Evolutionary conservation across 1,284 basidiomycete genomes (phyloP), one percentile per base, ranked within the genome.

Genomic region (Bjerkandera adusta): DNA sequence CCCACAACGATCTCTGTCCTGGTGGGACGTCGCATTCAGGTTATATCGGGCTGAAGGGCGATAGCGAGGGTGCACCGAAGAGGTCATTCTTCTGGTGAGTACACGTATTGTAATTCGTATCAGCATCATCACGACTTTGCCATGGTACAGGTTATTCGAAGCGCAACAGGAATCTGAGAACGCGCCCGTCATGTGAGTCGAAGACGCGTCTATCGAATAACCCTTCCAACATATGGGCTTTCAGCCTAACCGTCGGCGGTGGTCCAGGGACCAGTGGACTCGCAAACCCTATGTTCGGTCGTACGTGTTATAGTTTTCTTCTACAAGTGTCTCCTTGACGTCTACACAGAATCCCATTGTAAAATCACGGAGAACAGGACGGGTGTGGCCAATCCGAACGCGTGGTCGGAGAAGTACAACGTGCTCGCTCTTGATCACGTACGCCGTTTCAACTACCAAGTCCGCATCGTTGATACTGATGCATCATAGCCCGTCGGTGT

Each of bases 51-150:
- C 50, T 67, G 32, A 47, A 60, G 20, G 58, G 61, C 10, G 65
- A 68, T 48, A 56, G 24, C 15, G 47, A 59, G 7, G 49, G 40
- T 2, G 35, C 47, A 4, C 64, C 63, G 7, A 63, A 61, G 40
- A 49, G 62, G 18, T 66, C 65, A 4, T 68, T 67, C 51, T 68
- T 64, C 48, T 68, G 65, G 66, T 67, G 27, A 10, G 54, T 48
- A 7, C 7, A 11, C 8, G 20, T 26, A 15, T 25, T 40, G 24
- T 12, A 15, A 20, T 15, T 11, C 26, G 5, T 11, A 22, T 26
- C 20, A 13, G 12, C 7, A 8, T 33, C 12, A 24, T 36, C 3
- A 24, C 21, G 30, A 24, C 7, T 35, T 7, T 8, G 10, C 15
- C 29, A 21, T 11, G 5, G 18, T 20, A 4, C 30, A 68, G 65